These are phyloP conservation scores for Lasiosphaeriaceae sp. DNA, from an alignment of 495 filamentous ascomycete species.

Conservation along the genomic window DNA sequence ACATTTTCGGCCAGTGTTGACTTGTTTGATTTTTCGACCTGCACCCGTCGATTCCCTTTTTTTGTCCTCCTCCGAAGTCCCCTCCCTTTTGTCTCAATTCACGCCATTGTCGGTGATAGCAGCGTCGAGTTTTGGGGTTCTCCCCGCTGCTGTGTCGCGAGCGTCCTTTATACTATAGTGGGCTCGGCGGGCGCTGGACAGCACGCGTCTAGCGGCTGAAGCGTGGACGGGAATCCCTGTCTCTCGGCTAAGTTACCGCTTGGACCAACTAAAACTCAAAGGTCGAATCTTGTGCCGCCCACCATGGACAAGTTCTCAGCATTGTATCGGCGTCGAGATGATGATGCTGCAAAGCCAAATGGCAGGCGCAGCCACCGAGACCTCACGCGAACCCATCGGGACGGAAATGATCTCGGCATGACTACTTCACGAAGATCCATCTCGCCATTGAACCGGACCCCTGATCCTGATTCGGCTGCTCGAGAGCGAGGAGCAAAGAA, in stretches of 20 bases:
- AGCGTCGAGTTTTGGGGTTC: neutral
- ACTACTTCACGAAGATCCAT: constrained; percentile 32
- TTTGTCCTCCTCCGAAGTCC: too few species aligned
- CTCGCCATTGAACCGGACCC: constrained; percentile 30
- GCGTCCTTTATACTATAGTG: neutral
- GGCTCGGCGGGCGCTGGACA: neutral
- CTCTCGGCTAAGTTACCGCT: constrained; percentile 32
- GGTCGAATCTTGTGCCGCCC: constrained; percentile 29
- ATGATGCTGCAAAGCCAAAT: constrained; percentile 33
- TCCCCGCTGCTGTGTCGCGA: neutral
- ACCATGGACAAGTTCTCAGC: constrained; percentile 29
- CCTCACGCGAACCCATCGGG: constrained; percentile 22
- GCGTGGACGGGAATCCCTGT: constrained; percentile 25
- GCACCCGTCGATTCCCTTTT: too few species aligned
- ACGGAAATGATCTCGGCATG: constrained; percentile 34
- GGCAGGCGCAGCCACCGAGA: constrained; percentile 26
- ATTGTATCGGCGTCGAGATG: constrained; percentile 19
- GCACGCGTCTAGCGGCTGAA: constrained; percentile 23
- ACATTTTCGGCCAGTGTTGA: too few species aligned
- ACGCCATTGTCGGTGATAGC: too few species aligned
- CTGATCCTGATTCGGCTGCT: constrained; percentile 9
- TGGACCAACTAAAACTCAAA: constrained; percentile 37
- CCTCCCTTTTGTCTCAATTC: too few species aligned
- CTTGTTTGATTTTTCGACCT: too few species aligned
- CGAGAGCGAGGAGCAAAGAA: constrained; percentile 1